Conservation (phyloP, 2,329 filamentous ascomycete species). For the Pseudopithomyces chartarum region DNA sequence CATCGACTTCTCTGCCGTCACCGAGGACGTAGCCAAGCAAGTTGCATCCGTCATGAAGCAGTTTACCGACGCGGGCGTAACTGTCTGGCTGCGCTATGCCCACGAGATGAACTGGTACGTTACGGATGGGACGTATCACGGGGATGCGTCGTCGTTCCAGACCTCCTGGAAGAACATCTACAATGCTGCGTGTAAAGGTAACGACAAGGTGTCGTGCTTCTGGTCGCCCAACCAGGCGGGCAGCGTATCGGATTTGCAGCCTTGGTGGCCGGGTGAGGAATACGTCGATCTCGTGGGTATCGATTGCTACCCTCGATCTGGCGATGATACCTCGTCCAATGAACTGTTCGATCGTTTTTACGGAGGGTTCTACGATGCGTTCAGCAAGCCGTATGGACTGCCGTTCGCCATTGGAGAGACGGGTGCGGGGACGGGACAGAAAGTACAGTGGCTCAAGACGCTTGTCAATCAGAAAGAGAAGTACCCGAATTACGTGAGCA, state of each 20-base stretch:
- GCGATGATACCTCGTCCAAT: constrained; percentile 2
- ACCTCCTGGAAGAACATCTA: constrained; percentile 21
- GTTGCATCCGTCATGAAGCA: constrained; percentile 17
- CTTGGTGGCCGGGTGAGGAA: constrained; percentile 17
- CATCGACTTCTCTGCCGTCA: constrained; percentile 17
- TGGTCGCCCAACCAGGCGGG: constrained; percentile 16
- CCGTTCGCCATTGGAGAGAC: constrained; percentile 21
- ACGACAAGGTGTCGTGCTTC: constrained; percentile 15
- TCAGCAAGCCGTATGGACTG: constrained; percentile 10
- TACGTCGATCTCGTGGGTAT: constrained; percentile 20
- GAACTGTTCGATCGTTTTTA: constrained; percentile 12
- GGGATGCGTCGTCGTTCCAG: constrained; percentile 10
- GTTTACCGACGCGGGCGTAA: constrained; percentile 17
- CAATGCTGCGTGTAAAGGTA: constrained; percentile 16
- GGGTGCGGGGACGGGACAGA: constrained; percentile 11
- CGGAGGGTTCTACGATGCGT: constrained; percentile 16
- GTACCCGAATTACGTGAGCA: constrained; percentile 18
- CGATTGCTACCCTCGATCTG: constrained; percentile 14
- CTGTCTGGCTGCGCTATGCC: constrained; percentile 19
- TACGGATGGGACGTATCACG: constrained; percentile 14
- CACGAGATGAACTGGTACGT: constrained; percentile 23
- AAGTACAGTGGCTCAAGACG: constrained; percentile 16
- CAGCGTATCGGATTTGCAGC: constrained; percentile 1
- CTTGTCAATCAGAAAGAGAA: constrained; percentile 9
- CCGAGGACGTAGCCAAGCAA: constrained; percentile 10